Percentiles rank a stretch among this genome's conserved stretches.
These are phyloP conservation scores for Inga laurina DNA, from an alignment of 306 rosid species.

Conservation along the genomic window DNA sequence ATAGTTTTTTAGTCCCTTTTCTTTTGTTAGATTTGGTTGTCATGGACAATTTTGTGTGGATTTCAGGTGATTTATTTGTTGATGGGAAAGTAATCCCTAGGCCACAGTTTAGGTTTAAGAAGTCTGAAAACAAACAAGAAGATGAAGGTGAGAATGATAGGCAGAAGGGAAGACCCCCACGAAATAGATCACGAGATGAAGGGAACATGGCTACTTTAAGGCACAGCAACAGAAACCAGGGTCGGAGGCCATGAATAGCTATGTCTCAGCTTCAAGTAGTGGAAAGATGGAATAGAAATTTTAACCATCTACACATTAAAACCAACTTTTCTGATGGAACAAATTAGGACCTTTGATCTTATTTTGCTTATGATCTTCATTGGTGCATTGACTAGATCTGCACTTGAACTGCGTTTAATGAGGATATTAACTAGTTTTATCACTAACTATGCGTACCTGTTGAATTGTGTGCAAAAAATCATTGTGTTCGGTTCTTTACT, in stretches of 20 bases:
- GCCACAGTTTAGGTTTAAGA: conserved; percentile 71
- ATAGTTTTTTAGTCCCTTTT: neutral
- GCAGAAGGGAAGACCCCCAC: conserved; percentile 60
- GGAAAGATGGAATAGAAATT: conserved; percentile 30
- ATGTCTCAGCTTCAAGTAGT: conserved; percentile 22
- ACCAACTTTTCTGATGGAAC: conserved; percentile 3
- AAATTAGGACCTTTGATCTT: conserved; percentile 15
- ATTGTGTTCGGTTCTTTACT: neutral
- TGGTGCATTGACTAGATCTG: conserved; percentile 12
- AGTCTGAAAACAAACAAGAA: conserved; percentile 47
- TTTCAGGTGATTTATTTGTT: conserved; percentile 77
- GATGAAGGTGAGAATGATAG: conserved; percentile 62
- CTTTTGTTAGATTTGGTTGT: conserved; percentile 23
- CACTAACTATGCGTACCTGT: conserved; percentile 1
- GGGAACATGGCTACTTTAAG: conserved; percentile 53
- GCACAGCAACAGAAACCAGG: conserved; percentile 45
- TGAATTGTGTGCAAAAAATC: neutral
- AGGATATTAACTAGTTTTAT: conserved; percentile 2
- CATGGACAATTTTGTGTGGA: conserved; percentile 1
- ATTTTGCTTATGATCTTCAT: neutral
- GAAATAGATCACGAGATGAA: conserved; percentile 61
- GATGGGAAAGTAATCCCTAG: conserved; percentile 89
- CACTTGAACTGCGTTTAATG: conserved; percentile 6
- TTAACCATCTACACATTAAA: neutral
- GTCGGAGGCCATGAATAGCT: conserved; percentile 43